These are phyloP conservation scores for Dioscorea alata DNA, from an alignment of 106 monocot species.

Conservation along the genomic window DNA sequence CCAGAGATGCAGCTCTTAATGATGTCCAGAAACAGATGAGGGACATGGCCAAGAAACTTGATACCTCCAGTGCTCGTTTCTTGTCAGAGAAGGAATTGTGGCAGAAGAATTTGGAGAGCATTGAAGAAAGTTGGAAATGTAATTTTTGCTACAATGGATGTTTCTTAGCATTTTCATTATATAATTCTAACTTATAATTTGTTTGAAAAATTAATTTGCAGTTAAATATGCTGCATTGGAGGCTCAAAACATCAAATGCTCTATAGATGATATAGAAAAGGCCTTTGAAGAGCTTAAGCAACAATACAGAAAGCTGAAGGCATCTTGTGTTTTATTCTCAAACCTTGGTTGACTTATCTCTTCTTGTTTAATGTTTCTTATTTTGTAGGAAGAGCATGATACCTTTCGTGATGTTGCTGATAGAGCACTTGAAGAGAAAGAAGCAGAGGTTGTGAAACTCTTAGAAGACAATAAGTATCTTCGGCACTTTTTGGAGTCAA, in stretches of 20 bases:
- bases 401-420: slow-evolving; percentile 80
- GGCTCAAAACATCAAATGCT: slow-evolving; percentile 33
- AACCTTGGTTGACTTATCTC: not conserved
- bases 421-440: slow-evolving; percentile 85
- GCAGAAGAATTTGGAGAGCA: slow-evolving; percentile 58
- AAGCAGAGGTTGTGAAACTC: slow-evolving; percentile 63
- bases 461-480: slow-evolving; percentile 63
- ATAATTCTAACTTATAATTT: not conserved
- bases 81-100: slow-evolving; percentile 74
- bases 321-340: slow-evolving; percentile 15
- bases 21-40: slow-evolving; percentile 47
- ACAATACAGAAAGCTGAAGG: slow-evolving; percentile 74
- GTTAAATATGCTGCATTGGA: slow-evolving; percentile 68
- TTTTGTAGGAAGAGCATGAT: slow-evolving; percentile 81
- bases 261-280: slow-evolving; percentile 34
- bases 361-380: not conserved
- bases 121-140: slow-evolving; percentile 93
- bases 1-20: slow-evolving; percentile 71
- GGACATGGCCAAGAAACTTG: slow-evolving; percentile 46
- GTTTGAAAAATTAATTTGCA: slow-evolving; percentile 17
- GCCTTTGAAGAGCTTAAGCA: slow-evolving; percentile 50
- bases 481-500: slow-evolving; percentile 41
- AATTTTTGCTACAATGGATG: slow-evolving; percentile 18
- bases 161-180: not conserved
- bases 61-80: slow-evolving; percentile 44